Evolutionary conservation across 768 basidiomycete genomes (phyloP).

Genomic region (Leccinum uliginosum): DNA sequence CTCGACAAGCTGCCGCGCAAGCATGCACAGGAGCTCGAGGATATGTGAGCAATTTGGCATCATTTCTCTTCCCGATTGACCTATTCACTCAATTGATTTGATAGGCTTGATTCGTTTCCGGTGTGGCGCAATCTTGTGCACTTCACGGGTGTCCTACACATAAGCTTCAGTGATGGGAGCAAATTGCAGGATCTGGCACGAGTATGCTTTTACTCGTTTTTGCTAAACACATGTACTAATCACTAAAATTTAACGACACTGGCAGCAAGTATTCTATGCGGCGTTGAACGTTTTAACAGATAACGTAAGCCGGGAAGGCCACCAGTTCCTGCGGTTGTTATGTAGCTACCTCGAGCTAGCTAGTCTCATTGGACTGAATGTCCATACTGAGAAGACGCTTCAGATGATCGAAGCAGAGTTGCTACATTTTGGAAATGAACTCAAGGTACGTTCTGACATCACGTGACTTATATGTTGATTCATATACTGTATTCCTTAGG

Average conservation of each 20-base stretch:
- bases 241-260: neutral
- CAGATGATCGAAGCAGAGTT: too few relatives aligned
- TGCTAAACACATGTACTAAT: neutral
- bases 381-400: too few relatives aligned
- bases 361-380: too few relatives aligned
- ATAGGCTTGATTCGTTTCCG: neutral
- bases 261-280: neutral
- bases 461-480: neutral
- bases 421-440: too few relatives aligned
- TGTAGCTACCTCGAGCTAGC: too few relatives aligned
- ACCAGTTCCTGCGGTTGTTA: too few relatives aligned
- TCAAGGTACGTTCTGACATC: neutral
- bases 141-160: neutral
- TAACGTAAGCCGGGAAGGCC: too few relatives aligned
- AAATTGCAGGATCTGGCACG: constrained; percentile 1
- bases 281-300: too few relatives aligned
- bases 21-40: neutral
- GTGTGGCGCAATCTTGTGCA: neutral
- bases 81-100: neutral
- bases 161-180: constrained; percentile 1
- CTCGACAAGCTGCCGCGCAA: too few relatives aligned
- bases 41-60: neutral
- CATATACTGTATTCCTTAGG: neutral
- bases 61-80: neutral
- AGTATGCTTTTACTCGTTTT: neutral